A percentile compares a stretch with the other conserved stretches of the same genome.
Conservation (phyloP, 441 rosid species). For the Populus trichocarpa region DNA sequence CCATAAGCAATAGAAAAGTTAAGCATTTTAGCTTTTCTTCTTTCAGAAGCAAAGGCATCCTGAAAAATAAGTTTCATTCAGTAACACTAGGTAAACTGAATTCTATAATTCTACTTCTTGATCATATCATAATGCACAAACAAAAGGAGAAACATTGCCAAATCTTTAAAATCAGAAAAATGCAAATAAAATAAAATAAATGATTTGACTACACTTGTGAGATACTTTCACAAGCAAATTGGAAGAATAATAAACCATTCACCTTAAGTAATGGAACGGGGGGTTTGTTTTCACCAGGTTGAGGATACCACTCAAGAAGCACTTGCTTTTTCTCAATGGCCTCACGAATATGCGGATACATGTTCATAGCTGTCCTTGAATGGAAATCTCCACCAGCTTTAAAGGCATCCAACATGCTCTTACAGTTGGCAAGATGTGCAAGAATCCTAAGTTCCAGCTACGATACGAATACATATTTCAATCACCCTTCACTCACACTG, state of each 20-base stretch:
- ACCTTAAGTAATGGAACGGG: conserved; percentile 97
- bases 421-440: conserved; percentile 91
- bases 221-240: not conserved
- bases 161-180: not conserved
- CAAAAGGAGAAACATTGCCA: not conserved
- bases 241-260: conserved; percentile 13
- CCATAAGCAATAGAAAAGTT: conserved; percentile 98
- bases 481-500: conserved; percentile 23
- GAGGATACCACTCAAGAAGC: conserved; percentile 93
- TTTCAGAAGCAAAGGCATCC: conserved; percentile 93
- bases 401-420: conserved; percentile 97
- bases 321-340: conserved; percentile 74
- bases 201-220: not conserved
- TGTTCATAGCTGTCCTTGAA: conserved; percentile 98
- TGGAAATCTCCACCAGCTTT: conserved; percentile 98
- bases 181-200: not conserved
- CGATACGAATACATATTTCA: conserved; percentile 31
- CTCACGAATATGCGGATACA: conserved; percentile 86
- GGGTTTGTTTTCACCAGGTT: conserved; percentile 89
- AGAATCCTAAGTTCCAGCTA: conserved; percentile 99
- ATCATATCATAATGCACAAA: not conserved
- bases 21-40: conserved; percentile 99
- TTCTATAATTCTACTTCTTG: not conserved
- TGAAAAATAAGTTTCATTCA: conserved; percentile 24
- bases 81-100: not conserved